These are phyloP conservation scores for Aspergillus pseudonomiae DNA, from an alignment of 2,329 filamentous ascomycete species.

Conservation along the genomic window DNA sequence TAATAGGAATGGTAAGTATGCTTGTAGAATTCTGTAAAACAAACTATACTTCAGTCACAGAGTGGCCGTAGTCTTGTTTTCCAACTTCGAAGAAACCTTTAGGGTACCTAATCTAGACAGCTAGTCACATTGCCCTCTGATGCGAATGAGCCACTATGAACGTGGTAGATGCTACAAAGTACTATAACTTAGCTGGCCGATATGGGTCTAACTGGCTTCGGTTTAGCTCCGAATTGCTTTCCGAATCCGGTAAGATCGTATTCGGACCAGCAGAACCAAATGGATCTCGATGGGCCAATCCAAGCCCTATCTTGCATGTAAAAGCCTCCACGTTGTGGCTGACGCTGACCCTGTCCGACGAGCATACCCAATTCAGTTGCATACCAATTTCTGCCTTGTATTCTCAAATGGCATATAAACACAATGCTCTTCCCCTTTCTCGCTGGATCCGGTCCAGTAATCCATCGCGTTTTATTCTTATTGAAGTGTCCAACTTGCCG, in stretches of 20 bases:
- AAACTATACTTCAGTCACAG: too few relatives aligned
- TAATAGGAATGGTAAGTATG: too few relatives aligned
- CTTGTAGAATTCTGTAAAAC: too few relatives aligned
- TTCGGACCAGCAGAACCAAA: neutral
- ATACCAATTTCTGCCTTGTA: neutral
- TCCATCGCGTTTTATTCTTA: neutral
- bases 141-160: too few relatives aligned
- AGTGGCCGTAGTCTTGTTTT: too few relatives aligned
- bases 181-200: too few relatives aligned
- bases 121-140: too few relatives aligned
- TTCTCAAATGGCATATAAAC: neutral
- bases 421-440: neutral
- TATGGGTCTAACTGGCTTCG: neutral
- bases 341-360: neutral
- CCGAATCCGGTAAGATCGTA: conserved; percentile 4
- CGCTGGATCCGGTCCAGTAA: neutral
- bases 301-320: neutral
- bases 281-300: neutral
- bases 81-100: too few relatives aligned
- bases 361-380: neutral
- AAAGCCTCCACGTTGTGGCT: neutral
- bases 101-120: too few relatives aligned
- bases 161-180: too few relatives aligned
- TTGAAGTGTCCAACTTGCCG: neutral
- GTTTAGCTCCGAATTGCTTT: conserved; percentile 1